Conservation (phyloP, 129 eudicot species). For the Silybum marianum region DNA sequence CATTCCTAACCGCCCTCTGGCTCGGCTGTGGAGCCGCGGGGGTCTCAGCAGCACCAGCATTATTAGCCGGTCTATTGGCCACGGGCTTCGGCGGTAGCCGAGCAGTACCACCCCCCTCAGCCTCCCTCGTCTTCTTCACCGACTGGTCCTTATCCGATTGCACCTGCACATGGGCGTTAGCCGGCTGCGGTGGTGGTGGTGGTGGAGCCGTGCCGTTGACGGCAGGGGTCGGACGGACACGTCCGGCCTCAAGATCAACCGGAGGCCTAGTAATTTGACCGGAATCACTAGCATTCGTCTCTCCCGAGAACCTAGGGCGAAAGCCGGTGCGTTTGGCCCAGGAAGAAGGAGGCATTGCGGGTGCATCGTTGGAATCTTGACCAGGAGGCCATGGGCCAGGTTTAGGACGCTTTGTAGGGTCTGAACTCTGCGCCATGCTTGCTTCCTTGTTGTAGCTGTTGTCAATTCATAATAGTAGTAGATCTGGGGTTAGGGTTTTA, state of each 20-base stretch:
- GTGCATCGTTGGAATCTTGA: slow-evolving; percentile 46
- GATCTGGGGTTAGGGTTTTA: slow-evolving; percentile 44
- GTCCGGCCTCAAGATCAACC: slow-evolving; percentile 64
- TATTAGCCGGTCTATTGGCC: slow-evolving; percentile 6
- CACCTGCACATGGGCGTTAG: slow-evolving; percentile 7
- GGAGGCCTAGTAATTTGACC: slow-evolving; percentile 54
- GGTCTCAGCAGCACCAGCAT: slow-evolving; percentile 22
- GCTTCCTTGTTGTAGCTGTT: slow-evolving; percentile 13
- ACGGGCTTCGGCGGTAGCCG: slow-evolving; percentile 33
- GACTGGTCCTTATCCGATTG: slow-evolving; percentile 35
- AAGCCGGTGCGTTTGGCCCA: slow-evolving; percentile 98
- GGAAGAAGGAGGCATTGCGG: slow-evolving; percentile 84
- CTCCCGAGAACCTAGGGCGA: slow-evolving; percentile 96
- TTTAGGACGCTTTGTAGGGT: slow-evolving; percentile 60
- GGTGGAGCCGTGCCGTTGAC: slow-evolving; percentile 42
- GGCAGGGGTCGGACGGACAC: slow-evolving; percentile 41
- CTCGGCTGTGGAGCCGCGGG: slow-evolving; percentile 32
- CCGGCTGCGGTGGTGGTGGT: slow-evolving; percentile 1
- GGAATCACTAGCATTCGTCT: slow-evolving; percentile 76
- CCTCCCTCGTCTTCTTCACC: slow-evolving; percentile 60
- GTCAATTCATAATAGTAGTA: slow-evolving; percentile 18
- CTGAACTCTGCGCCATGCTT: slow-evolving; percentile 47
- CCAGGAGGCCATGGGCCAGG: slow-evolving; percentile 74
- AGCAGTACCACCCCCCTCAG: slow-evolving; percentile 49
- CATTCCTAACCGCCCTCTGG: slow-evolving; percentile 52